Conservation (phyloP, 2,329 filamentous ascomycete genomes). For the Cercospora canescens region DNA sequence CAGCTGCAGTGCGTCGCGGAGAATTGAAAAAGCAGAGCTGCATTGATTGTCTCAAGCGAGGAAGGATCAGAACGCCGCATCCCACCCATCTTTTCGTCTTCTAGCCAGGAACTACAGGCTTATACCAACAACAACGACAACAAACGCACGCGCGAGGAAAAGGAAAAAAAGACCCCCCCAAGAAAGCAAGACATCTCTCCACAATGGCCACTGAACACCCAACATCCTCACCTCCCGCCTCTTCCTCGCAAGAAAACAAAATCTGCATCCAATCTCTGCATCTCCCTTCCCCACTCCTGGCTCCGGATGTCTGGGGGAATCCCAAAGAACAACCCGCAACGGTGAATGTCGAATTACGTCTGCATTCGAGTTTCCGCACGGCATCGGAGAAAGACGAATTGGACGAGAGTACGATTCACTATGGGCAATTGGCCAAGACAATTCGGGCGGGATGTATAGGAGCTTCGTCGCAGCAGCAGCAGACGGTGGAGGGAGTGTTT, state of each 20-base stretch:
- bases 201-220: neutral
- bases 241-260: neutral
- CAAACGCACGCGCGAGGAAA: neutral
- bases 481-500: constrained; percentile 29
- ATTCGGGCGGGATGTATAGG: constrained; percentile 40
- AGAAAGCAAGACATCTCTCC: neutral
- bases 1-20: too few relatives aligned
- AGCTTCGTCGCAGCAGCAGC: neutral
- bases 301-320: constrained; percentile 68
- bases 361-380: constrained; percentile 56
- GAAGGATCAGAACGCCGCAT: too few relatives aligned
- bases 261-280: constrained; percentile 65
- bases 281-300: constrained; percentile 55
- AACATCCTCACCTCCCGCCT: neutral
- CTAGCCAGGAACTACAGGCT: too few relatives aligned
- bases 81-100: too few relatives aligned
- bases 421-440: constrained; percentile 68
- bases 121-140: too few relatives aligned
- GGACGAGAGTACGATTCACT: constrained; percentile 71
- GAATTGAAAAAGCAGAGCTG: too few relatives aligned
- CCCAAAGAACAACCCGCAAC: constrained; percentile 62
- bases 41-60: too few relatives aligned
- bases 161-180: neutral
- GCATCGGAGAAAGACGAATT: constrained; percentile 63
- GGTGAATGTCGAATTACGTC: constrained; percentile 60